Base-by-base conservation (phyloP, 495 filamentous ascomycete species). In the Geopyxis carbonaria region DNA sequence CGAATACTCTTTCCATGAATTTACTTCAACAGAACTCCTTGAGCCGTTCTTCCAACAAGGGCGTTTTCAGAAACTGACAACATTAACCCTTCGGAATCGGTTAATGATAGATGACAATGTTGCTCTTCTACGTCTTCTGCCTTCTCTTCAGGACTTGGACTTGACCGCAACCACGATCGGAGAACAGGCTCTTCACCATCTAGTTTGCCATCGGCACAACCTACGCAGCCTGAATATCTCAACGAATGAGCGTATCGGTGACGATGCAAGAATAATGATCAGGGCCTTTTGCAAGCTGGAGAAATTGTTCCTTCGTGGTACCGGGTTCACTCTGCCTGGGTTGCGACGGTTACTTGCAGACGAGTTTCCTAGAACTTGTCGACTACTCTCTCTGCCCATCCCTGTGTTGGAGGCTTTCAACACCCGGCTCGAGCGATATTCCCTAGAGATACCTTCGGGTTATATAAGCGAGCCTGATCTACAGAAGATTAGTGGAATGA, bases 241-340 rank as follows among this genome's bases (percentile, higher is more conserved):
- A 13, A 31, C 40, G 29, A 59, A 59, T 25, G 14, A 28, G 13
- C 27, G 22, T 5, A 56, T 59, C 29, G 40, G 43, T 18, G 57
- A 59, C 24, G 57, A 59, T 31, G 50, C 42, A 11, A 40, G 57
- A 4, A 42, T 55, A 33, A 47, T 45, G 11, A 50, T 59, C 13
- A 43, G 45, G n/a, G 47, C 53, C 4, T 45, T 59, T 3, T 32
- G 32, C 8, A 35, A 31, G 13, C 57, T 59, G 21, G 30, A 16
- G 31, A 33, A 31, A 11, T 44, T 59, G 25, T 46, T 55, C 45
- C 57, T 59, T 24, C 50, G 53, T n/a, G 57, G 54, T 25, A 59
- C 57, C 29, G 43, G 28, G 4, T 34, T 59, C 30, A 52, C 57
- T 16, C 46, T 57, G 31, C 50, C 53, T 31, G 58, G 55, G n/a